A percentile compares a stretch with the other conserved stretches of the same genome.
Evolutionary conservation across 1,284 basidiomycete species (phyloP).

Genomic region (Pisolithus thermaeus): DNA sequence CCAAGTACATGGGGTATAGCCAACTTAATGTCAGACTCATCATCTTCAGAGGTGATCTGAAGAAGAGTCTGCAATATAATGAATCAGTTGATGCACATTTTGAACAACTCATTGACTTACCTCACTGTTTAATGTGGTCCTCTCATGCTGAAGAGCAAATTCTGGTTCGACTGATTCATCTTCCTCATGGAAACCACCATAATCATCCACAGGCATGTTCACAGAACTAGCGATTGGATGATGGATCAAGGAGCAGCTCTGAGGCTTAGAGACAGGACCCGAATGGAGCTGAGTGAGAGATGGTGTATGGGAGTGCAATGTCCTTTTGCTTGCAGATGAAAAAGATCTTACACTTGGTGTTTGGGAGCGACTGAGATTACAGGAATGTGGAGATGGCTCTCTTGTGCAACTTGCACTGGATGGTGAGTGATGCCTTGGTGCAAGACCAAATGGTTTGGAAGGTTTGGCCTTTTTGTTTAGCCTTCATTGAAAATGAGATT

Average conservation of each 20-base stretch:
- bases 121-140: background rate
- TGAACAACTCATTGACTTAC: background rate
- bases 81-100: background rate
- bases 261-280: background rate
- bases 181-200: background rate
- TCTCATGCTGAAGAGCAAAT: background rate
- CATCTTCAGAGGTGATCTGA: background rate
- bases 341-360: background rate
- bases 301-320: background rate
- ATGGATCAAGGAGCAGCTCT: background rate
- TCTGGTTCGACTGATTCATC: background rate
- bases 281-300: background rate
- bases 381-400: background rate
- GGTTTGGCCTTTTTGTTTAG: background rate
- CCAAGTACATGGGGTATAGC: background rate
- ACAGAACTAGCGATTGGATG: background rate
- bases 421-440: background rate
- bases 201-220: background rate
- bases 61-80: background rate
- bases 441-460: background rate
- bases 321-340: background rate
- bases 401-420: background rate
- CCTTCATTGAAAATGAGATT: background rate
- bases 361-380: background rate
- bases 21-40: background rate